Evolutionary conservation across 495 filamentous ascomycete genomes (phyloP).

Genomic region (Penicillium lagena): DNA sequence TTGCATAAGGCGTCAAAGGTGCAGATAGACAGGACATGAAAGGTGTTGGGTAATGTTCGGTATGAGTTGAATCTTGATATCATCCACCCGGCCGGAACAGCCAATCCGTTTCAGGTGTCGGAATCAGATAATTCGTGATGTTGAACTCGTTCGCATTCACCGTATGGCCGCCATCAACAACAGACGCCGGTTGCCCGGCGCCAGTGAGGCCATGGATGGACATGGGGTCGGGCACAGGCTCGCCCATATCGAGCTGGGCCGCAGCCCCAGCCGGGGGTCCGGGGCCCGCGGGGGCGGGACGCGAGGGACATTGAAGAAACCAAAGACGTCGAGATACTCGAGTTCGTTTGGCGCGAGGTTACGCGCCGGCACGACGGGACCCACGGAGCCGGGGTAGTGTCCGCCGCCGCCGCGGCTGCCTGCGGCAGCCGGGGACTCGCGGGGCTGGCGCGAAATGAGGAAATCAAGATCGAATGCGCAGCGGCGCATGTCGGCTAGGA

Average conservation of each 20-base stretch:
- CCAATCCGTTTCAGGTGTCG: slow-evolving; percentile 44
- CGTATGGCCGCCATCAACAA: slow-evolving; percentile 16
- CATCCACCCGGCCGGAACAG: slow-evolving; percentile 32
- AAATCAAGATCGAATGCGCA: slow-evolving; percentile 81
- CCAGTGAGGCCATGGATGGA: slow-evolving; percentile 35
- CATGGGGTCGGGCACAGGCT: slow-evolving; percentile 32
- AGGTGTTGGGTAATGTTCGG: not conserved
- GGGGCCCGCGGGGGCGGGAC: slow-evolving; percentile 42
- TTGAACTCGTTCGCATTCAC: slow-evolving; percentile 38
- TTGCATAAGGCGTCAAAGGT: no score
- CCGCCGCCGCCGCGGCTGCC: slow-evolving; percentile 20
- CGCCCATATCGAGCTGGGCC: slow-evolving; percentile 21
- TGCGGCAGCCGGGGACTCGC: slow-evolving; percentile 36
- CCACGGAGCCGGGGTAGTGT: not conserved
- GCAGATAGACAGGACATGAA: no score
- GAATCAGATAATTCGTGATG: slow-evolving; percentile 42
- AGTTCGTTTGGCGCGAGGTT: slow-evolving; percentile 74
- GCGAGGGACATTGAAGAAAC: slow-evolving; percentile 85
- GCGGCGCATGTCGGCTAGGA: slow-evolving; percentile 82
- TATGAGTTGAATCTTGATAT: not conserved
- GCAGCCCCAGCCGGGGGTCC: slow-evolving; percentile 10
- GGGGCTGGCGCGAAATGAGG: slow-evolving; percentile 75
- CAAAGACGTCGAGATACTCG: slow-evolving; percentile 88
- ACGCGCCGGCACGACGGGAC: slow-evolving; percentile 31
- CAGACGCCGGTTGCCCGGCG: slow-evolving; percentile 6